phyloP scores from a whole-genome alignment of 108 stramenopile genomes.

The Nitzschia putrida region DNA sequence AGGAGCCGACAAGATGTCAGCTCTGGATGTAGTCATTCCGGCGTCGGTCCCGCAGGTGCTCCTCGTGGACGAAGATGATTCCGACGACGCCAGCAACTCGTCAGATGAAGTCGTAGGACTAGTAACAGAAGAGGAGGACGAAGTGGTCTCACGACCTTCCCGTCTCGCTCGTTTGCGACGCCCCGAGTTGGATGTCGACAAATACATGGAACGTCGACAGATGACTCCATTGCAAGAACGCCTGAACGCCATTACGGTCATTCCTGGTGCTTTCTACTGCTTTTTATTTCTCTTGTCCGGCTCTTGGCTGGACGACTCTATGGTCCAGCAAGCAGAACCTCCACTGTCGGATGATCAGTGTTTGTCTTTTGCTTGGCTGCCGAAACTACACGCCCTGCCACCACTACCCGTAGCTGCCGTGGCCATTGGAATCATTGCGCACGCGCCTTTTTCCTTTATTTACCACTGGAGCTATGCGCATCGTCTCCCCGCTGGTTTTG shows the following conservation, averaged over 20 bases:
- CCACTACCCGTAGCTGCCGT: slow-evolving; percentile 54
- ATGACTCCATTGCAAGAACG: slow-evolving; percentile 79
- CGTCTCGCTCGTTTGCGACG: not conserved
- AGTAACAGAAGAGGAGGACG: not conserved
- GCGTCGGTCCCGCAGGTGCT: not conserved
- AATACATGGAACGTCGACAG: slow-evolving; percentile 54
- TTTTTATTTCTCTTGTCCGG: slow-evolving; percentile 59
- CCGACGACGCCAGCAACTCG: not conserved
- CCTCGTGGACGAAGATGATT: not conserved
- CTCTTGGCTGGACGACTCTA: slow-evolving; percentile 44
- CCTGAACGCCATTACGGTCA: slow-evolving; percentile 71
- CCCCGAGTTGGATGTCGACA: slow-evolving; percentile 23
- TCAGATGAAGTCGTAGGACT: slow-evolving; percentile 3
- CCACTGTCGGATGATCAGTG: slow-evolving; percentile 16
- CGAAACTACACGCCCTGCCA: slow-evolving; percentile 63
- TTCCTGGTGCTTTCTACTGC: slow-evolving; percentile 59
- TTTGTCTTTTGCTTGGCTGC: slow-evolving; percentile 45
- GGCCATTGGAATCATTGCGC: slow-evolving; percentile 53
- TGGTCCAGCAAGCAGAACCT: slow-evolving; percentile 12
- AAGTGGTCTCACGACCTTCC: not conserved
- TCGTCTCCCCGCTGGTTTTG: slow-evolving; percentile 39
- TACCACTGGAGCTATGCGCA: slow-evolving; percentile 67
- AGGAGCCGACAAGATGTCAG: not conserved
- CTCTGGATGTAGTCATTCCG: not conserved
- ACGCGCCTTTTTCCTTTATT: slow-evolving; percentile 68